Evolutionary conservation across 2,329 filamentous ascomycete species (phyloP).

Genomic region (Monosporascus cannonballus): DNA sequence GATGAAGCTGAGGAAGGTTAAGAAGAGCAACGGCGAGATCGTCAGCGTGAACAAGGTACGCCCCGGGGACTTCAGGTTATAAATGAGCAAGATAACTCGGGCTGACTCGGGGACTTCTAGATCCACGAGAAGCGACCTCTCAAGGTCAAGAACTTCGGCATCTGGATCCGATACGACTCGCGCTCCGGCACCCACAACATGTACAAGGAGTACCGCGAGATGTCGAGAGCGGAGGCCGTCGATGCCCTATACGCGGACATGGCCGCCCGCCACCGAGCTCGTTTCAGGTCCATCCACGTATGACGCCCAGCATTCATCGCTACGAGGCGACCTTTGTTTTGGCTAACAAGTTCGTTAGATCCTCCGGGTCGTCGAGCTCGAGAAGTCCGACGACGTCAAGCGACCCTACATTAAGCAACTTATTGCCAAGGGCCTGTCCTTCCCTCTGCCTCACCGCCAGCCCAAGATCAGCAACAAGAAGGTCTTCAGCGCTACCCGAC

Average conservation of each 20-base stretch:
- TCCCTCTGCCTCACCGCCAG: constrained; percentile 96
- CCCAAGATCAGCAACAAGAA: constrained; percentile 79
- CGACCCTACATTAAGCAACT: constrained; percentile 99
- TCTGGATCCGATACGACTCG: constrained; percentile 99
- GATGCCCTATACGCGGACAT: constrained; percentile 99
- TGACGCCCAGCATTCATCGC: constrained; percentile 26
- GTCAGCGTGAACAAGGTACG: constrained; percentile 92
- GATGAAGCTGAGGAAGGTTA: constrained; percentile 98
- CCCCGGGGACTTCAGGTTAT: constrained; percentile 15
- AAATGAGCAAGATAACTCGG: neutral
- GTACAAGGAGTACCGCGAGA: constrained; percentile 99
- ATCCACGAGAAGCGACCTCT: constrained; percentile 98
- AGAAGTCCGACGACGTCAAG: constrained; percentile 91
- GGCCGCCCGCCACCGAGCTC: constrained; percentile 95
- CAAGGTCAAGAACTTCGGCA: constrained; percentile 99
- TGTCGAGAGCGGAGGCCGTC: constrained; percentile 91
- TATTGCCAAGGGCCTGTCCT: constrained; percentile 87
- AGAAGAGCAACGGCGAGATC: constrained; percentile 99
- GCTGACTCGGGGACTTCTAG: constrained; percentile 38
- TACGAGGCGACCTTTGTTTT: neutral
- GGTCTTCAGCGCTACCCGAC: constrained; percentile 88
- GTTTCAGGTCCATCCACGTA: constrained; percentile 99
- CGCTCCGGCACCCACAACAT: constrained; percentile 99
- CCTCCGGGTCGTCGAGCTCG: constrained; percentile 95
- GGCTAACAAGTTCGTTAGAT: constrained; percentile 54